Percentiles rank a stretch among this genome's conserved stretches.
These are phyloP conservation scores for Metschnikowia rubicola DNA, from an alignment of 805 yeast genomes.

Conservation along the genomic window DNA sequence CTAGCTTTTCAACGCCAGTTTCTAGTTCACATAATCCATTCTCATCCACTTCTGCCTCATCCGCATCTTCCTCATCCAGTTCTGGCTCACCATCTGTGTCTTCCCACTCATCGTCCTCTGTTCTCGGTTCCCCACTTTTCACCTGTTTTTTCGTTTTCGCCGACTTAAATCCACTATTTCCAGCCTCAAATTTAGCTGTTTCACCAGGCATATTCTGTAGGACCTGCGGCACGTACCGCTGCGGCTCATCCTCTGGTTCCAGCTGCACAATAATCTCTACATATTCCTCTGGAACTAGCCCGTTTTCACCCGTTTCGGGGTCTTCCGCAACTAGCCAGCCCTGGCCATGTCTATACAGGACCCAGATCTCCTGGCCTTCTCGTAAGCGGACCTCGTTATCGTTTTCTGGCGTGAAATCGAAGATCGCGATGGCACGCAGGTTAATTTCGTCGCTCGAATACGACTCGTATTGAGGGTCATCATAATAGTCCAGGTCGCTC, in stretches of 20 bases:
- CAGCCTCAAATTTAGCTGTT: not conserved
- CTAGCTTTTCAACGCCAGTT: not conserved
- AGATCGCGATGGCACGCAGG: slow-evolving; percentile 75
- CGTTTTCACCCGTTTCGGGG: slow-evolving; percentile 72
- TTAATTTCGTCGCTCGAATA: slow-evolving; percentile 35
- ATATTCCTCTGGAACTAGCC: slow-evolving; percentile 93
- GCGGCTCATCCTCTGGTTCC: slow-evolving; percentile 35
- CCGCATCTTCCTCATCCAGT: not conserved
- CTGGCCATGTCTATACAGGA: slow-evolving; percentile 90
- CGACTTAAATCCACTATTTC: not conserved
- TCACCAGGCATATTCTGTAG: slow-evolving; percentile 16
- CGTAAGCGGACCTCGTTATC: slow-evolving; percentile 79
- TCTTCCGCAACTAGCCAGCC: slow-evolving; percentile 97
- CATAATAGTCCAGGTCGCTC: slow-evolving; percentile 10
- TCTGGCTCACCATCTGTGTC: slow-evolving; percentile 26
- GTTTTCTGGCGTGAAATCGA: slow-evolving; percentile 89
- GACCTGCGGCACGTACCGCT: slow-evolving; percentile 46
- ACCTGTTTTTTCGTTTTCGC: not conserved
- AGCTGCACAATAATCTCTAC: slow-evolving; percentile 51
- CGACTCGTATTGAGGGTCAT: slow-evolving; percentile 6
- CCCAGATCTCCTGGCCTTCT: slow-evolving; percentile 83
- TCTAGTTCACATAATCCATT: not conserved
- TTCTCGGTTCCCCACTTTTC: not conserved
- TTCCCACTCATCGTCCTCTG: slow-evolving; percentile 26
- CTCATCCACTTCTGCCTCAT: not conserved